Percentiles rank a stretch among this genome's conserved stretches.
Evolutionary conservation across 768 basidiomycete genomes (phyloP).

Genomic region (Lactifluus echinatus): DNA sequence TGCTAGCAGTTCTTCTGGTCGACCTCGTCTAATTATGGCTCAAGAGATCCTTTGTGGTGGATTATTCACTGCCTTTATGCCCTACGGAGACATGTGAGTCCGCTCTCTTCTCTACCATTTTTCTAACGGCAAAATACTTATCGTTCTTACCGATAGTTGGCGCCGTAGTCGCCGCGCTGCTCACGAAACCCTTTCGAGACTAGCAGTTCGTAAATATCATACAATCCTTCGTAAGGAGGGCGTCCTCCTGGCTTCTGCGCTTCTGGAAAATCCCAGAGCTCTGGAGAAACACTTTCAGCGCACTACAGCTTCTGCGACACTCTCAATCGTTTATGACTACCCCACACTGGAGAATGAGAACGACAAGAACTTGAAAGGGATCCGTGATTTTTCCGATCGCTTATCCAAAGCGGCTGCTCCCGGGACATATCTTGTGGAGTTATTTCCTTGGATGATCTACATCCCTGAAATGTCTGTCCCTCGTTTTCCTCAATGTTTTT

Average conservation of each 20-base stretch:
- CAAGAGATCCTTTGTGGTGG: constrained; percentile 28
- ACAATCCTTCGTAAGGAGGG: not conserved
- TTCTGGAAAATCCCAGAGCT: not conserved
- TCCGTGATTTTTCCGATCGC: not conserved
- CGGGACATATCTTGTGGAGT: not conserved
- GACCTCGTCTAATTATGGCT: constrained; percentile 25
- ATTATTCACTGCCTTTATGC: constrained; percentile 23
- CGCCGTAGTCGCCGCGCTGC: constrained; percentile 1
- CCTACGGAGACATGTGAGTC: constrained; percentile 21
- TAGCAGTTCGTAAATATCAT: not conserved
- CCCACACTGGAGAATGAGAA: not conserved
- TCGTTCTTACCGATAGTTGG: not conserved
- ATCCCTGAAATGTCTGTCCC: not conserved
- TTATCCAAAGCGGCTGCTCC: not conserved
- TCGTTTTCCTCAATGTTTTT: too few relatives aligned
- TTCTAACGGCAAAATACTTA: too few relatives aligned
- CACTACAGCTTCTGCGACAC: constrained; percentile 22
- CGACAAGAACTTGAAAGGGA: not conserved
- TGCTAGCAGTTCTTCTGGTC: constrained; percentile 22
- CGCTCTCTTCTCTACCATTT: too few relatives aligned
- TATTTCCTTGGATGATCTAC: not conserved
- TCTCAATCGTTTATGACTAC: constrained; percentile 23
- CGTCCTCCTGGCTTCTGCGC: not conserved
- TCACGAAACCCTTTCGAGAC: constrained; percentile 1
- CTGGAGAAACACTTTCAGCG: constrained; percentile 28